phyloP scores from a whole-genome alignment of 2,329 filamentous ascomycete species.

The Plenodomus biglobosus region DNA sequence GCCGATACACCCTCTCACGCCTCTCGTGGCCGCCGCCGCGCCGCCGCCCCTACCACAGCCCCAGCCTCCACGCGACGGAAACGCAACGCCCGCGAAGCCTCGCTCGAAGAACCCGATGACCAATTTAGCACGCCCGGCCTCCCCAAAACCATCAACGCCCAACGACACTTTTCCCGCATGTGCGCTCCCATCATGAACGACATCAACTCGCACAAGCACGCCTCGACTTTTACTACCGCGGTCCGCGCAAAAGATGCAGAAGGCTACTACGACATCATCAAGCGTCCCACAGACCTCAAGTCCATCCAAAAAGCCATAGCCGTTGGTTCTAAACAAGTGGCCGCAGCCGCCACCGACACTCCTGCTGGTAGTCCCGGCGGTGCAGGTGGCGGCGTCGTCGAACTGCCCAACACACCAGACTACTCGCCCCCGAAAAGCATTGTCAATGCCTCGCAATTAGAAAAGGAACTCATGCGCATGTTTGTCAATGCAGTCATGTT shows the following conservation, averaged over 20 bases:
- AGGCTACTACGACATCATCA: conserved; percentile 56
- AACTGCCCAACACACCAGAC: conserved; percentile 69
- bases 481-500: conserved; percentile 99
- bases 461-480: conserved; percentile 93
- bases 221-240: conserved; percentile 53
- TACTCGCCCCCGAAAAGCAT: conserved; percentile 84
- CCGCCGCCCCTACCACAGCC: conserved; percentile 12
- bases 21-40: conserved; percentile 35
- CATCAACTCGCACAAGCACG: conserved; percentile 55
- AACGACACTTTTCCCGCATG: conserved; percentile 53
- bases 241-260: conserved; percentile 54
- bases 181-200: conserved; percentile 54
- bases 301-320: conserved; percentile 54
- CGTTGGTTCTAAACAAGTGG: conserved; percentile 61
- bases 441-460: conserved; percentile 88
- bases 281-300: conserved; percentile 55
- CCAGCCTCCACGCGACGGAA: conserved; percentile 47
- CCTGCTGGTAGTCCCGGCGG: conserved; percentile 63
- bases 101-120: conserved; percentile 37
- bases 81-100: conserved; percentile 39
- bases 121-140: conserved; percentile 29
- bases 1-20: conserved; percentile 33
- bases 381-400: conserved; percentile 41
- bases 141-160: conserved; percentile 45
- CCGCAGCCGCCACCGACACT: conserved; percentile 54